Evolutionary conservation across 2,329 filamentous ascomycete species (phyloP), one percentile per base, ranked within the genome.

Genomic region (Cladophialophora yegresii): DNA sequence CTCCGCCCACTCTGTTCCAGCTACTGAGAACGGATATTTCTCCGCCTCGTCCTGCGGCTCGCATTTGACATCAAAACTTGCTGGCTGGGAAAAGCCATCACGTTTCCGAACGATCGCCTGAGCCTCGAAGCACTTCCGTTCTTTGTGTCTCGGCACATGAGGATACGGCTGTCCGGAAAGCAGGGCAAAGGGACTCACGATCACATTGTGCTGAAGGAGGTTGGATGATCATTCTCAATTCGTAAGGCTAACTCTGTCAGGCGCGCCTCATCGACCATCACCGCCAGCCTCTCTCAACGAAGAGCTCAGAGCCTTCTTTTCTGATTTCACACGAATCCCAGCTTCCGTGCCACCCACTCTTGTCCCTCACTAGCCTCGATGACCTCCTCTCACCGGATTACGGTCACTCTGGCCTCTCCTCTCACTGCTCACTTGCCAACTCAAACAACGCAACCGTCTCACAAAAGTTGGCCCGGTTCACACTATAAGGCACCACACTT

Each of bases 361-460:
- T 6, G 36, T 20, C 36, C 36, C 36, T 40, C 36, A 40, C 16
- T 40, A 13, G 36, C 13, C 16, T 5, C n/a, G 36, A 40, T 22
- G 26, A 12, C 16, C 16, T 9, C 13, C 26, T 32, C 26, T 26
- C 51, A 9, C n/a, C 28, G 10, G 28, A 12, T 9, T 20, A 5
- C 23, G 32, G 8, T 30, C 22, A 13, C 23, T 49, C n/a, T n/a
- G 3, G 16, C 36, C 36, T 43, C 7, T 43, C 22, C 51, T n/a
- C 54, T 61, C 43, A 64, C 33, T 64, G 62, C 20, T 61, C 62
- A 47, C 20, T 54, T 2, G 69, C 67, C 61, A 69, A 47, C 59
- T 70, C 69, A 58, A 70, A 69, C 55, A 70, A 53, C 12, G 51
- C 63, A 50, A 67, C 61, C 43, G 67, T 67, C 65, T 69, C 67